Base-by-base conservation (phyloP, 2,329 filamentous ascomycete genomes). In the Metarhizium rileyi region DNA sequence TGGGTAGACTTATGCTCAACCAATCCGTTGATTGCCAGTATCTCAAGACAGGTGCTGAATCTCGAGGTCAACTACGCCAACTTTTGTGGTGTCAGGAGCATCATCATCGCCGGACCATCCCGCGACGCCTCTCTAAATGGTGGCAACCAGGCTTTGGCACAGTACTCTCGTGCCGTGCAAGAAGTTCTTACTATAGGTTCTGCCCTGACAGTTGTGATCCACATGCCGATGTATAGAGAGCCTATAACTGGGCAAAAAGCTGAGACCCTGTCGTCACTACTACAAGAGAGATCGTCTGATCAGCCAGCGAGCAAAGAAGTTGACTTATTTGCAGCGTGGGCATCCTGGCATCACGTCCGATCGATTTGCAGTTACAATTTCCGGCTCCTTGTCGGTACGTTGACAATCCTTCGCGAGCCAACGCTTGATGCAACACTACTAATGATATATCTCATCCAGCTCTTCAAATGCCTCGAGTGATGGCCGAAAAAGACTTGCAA, bases 11-110 rank as follows among this genome's bases (percentile, higher is more conserved):
- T 97, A 12, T 85, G 84, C 59, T 95, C 90, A 2, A 70, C 82
- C 1, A 86, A 96, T 64, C 87, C 90, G 6, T 68, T 91, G 54
- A 83, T 97, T 54, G 83, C 89, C 7, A 87, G 87, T 64, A 77
- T 97, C 51, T 96, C 91, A 33, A 82, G 87, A 42, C 91, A 96
- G 68, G 86, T 95, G 6, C 74, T 98, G 55, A 90, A 90, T 63
- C 76, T 95, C 36, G 93, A 98, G 65, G 78, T 97, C 44, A 87
- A 89, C 45, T 98, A 96, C 69, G 93, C 94, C 55, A 90, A 89
- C 54, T 98, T 97, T 69, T 96, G 90, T 61, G 94, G 94, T 33
- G 78, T 93, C 44, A 82, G 83, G 50, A 94, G 86, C 66, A 76
- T 97, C 51, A 73, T 97, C 46, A 74, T 98, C 27, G 83, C 85